Conservation (phyloP, 805 yeast species). For the Zygosaccharomyces siamensis region DNA sequence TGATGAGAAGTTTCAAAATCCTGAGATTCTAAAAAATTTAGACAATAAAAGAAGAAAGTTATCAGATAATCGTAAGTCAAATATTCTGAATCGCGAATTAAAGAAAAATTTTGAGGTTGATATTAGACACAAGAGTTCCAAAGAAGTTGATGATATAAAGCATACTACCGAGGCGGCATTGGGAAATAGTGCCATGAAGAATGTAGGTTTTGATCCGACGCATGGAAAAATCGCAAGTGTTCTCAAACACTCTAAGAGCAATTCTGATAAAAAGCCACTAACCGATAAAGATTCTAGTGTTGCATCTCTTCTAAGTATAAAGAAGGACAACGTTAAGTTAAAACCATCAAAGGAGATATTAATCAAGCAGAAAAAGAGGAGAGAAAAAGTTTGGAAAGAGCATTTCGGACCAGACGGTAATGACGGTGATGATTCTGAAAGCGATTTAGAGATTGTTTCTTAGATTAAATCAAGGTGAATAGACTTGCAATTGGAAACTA, state of each 20-base stretch:
- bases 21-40: slow-evolving; percentile 41
- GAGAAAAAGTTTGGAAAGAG: slow-evolving; percentile 30
- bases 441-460: slow-evolving; percentile 34
- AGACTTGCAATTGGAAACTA: slow-evolving; percentile 11
- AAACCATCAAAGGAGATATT: slow-evolving; percentile 33
- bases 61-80: slow-evolving; percentile 34
- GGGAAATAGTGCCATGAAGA: slow-evolving; percentile 37
- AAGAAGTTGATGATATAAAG: slow-evolving; percentile 15
- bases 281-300: slow-evolving; percentile 23
- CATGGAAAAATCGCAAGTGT: slow-evolving; percentile 25
- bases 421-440: slow-evolving; percentile 12
- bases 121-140: slow-evolving; percentile 17
- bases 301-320: slow-evolving; percentile 30
- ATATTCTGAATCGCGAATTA: slow-evolving; percentile 33
- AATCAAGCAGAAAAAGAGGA: slow-evolving; percentile 25
- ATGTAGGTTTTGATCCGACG: slow-evolving; percentile 53
- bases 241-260: slow-evolving; percentile 11
- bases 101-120: slow-evolving; percentile 19
- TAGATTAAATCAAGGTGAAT: slow-evolving; percentile 8
- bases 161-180: slow-evolving; percentile 38
- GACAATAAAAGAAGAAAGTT: slow-evolving; percentile 38
- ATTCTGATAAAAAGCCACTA: slow-evolving; percentile 10
- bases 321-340: slow-evolving; percentile 34
- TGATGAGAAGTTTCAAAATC: slow-evolving; percentile 46
- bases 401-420: slow-evolving; percentile 20